phyloP scores from a whole-genome alignment of 257 asterid species.

The Jacaranda copaia region DNA sequence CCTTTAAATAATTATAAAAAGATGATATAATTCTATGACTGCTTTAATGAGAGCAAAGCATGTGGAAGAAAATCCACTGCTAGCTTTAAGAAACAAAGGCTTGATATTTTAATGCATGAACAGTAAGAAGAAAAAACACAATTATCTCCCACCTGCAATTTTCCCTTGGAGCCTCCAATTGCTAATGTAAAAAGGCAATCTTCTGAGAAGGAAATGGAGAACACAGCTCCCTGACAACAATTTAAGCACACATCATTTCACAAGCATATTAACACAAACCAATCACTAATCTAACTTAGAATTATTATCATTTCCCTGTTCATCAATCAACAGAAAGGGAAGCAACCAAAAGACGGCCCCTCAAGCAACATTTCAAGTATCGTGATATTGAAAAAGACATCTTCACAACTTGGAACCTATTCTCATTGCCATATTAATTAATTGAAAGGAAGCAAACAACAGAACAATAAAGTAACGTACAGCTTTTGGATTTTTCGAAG shows the following conservation, averaged over 20 bases:
- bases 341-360: background rate
- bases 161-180: conserved; percentile 89
- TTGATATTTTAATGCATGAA: background rate
- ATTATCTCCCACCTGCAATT: conserved; percentile 60
- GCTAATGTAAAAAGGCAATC: conserved; percentile 78
- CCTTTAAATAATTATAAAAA: conserved; percentile 47
- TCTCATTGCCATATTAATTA: background rate
- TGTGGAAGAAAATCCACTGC: background rate
- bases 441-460: background rate
- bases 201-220: conserved; percentile 79
- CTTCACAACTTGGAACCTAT: background rate
- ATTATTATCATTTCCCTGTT: no score
- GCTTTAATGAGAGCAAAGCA: background rate
- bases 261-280: conserved; percentile 7
- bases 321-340: background rate
- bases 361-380: background rate
- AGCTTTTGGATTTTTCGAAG: conserved; percentile 58
- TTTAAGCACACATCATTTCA: conserved; percentile 19
- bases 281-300: background rate
- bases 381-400: background rate
- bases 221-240: conserved; percentile 79
- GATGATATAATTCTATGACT: background rate
- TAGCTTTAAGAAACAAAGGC: background rate
- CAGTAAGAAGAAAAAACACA: background rate
- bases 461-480: conserved; percentile 38